Evolutionary conservation across 1,284 basidiomycete species (phyloP).

Genomic region (Puccinia horiana): DNA sequence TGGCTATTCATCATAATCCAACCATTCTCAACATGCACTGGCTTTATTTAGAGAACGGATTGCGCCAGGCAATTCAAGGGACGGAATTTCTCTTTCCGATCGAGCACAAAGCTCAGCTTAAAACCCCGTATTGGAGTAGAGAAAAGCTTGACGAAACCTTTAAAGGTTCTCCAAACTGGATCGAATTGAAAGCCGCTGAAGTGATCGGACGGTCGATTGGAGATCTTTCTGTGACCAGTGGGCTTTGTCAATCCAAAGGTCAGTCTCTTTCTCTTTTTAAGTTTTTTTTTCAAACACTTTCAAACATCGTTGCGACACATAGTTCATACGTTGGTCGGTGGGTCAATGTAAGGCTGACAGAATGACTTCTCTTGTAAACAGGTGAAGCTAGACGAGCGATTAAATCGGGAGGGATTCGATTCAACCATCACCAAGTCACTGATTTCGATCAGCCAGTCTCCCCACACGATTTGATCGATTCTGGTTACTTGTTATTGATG

Average conservation of each 20-base stretch:
- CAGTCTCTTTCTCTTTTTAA: background rate
- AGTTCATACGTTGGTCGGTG: background rate
- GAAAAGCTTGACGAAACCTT: conserved; percentile 19
- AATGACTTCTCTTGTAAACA: background rate
- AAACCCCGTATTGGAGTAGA: background rate
- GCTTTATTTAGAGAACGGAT: conserved; percentile 16
- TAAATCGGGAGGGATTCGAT: conserved; percentile 14
- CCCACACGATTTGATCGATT: conserved; percentile 21
- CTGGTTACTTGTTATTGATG: conserved; percentile 36
- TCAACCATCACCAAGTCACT: conserved; percentile 27
- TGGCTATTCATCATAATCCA: background rate
- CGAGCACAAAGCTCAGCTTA: background rate
- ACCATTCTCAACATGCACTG: background rate
- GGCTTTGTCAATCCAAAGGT: conserved; percentile 40
- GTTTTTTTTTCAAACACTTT: too few species aligned
- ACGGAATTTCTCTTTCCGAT: conserved; percentile 28
- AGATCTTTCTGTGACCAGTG: conserved; percentile 9
- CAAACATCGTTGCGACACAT: background rate
- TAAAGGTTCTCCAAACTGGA: conserved; percentile 21
- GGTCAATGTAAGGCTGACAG: background rate
- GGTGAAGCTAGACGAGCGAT: conserved; percentile 19
- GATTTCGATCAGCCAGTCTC: background rate
- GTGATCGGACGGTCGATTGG: conserved; percentile 28
- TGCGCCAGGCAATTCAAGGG: conserved; percentile 21
- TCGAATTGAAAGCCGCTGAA: conserved; percentile 5